These are phyloP conservation scores for Parietichytrium sp. DNA, from an alignment of 108 stramenopile genomes.

Conservation along the genomic window DNA sequence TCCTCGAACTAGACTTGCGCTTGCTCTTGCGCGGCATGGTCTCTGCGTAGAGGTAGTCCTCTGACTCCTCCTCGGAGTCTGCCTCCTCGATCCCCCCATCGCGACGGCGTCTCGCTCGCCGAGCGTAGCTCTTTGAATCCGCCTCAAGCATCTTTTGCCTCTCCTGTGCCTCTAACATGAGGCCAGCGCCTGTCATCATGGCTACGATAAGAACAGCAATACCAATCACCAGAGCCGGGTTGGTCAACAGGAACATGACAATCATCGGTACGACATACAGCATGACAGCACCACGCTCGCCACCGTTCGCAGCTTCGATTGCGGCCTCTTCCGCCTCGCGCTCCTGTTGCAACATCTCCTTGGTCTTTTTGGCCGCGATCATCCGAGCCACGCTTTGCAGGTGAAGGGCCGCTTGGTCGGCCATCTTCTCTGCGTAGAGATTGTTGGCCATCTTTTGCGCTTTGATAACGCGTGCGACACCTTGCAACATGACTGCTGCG, in stretches of 20 bases:
- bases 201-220: neutral
- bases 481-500: conserved; percentile 21
- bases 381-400: conserved; percentile 10
- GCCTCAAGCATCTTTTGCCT: neutral
- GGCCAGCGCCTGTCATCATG: conserved; percentile 24
- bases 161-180: conserved; percentile 1
- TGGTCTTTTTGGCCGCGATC: conserved; percentile 14
- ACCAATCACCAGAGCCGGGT: conserved; percentile 22
- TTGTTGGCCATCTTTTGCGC: conserved; percentile 28
- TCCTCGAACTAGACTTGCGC: no score
- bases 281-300: neutral
- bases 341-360: conserved; percentile 29
- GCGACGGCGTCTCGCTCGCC: conserved; percentile 3
- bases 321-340: conserved; percentile 6
- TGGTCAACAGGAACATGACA: conserved; percentile 30
- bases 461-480: conserved; percentile 15
- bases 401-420: neutral
- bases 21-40: neutral
- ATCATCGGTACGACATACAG: neutral
- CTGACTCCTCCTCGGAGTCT: neutral
- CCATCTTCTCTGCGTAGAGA: neutral
- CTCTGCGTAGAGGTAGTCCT: neutral
- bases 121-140: neutral
- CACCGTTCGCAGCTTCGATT: no score
- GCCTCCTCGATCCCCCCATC: neutral